Base-by-base conservation (phyloP, 495 filamentous ascomycete species). In the Daldinia vernicosa region DNA sequence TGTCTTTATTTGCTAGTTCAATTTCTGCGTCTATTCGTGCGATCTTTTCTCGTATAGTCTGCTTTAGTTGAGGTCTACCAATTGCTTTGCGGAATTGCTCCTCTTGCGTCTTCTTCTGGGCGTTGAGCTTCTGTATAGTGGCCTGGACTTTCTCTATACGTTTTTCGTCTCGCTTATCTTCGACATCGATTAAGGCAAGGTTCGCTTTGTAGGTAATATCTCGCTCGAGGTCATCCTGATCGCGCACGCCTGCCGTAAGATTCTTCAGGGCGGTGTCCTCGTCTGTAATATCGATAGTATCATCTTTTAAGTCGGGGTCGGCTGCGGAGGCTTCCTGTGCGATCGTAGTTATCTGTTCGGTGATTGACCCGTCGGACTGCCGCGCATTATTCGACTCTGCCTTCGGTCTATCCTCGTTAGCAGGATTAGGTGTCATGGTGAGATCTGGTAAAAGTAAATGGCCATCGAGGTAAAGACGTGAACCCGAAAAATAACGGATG, bases 161-260 rank as follows among this genome's bases (percentile, higher is more conserved):
- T 76, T 93, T 95, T 64, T 88, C 86, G 70, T 99, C 95, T 56
- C 90, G 88, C 79, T 95, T 92, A 75, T 98, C 90, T 26, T 95
- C 94, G 74, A 92, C 90, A 69, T 94, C 92, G 28, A 87, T 88
- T 51, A 98, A 84, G 11, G 92, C 81, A 65, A 87, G 86, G 70
- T 93, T 93, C 1, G 95, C 94, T 82, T 97, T 83, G 15, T 80
- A 69, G 9, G 83, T 85, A 67, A 94, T 90, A 54, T 94, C 92
- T 63, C 90, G 84, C 73, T 95, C 91, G 2, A 95, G 84, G 58
- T 97, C 93, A 79, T 94, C 90, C 76, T 97, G 94, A 75, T 95
- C 86, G 28, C 92, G 89, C 32, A 95, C 87, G 64, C 90, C 87
- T 35, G 90, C 87, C 12, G 92, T 89, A 8, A 97, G 84, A 51